phyloP scores from a whole-genome alignment of 2,329 filamentous ascomycete species.

The Ceratocystis huliohia region DNA sequence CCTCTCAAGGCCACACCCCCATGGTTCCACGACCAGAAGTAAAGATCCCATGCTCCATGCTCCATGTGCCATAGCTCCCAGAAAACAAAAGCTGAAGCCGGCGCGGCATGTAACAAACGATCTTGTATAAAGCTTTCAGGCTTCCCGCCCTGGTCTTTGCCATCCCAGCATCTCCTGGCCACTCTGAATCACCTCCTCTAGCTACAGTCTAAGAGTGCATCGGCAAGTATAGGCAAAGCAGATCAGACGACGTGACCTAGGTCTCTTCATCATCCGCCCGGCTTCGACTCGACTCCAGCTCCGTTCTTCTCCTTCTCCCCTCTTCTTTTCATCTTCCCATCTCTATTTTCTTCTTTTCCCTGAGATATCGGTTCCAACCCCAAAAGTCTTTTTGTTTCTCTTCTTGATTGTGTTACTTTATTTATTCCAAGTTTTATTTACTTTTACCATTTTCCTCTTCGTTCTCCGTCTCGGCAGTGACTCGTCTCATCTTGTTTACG shows the following conservation, averaged over 20 bases:
- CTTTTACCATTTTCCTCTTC: background rate
- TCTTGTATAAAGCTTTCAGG: background rate
- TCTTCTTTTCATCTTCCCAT: background rate
- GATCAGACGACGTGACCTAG: background rate
- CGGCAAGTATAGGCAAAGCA: background rate
- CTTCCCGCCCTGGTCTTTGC: background rate
- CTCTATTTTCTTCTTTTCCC: background rate
- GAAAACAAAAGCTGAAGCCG: too few relatives aligned
- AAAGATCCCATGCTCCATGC: background rate
- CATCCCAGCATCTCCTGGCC: background rate
- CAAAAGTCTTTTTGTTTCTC: background rate
- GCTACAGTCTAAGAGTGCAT: constrained; percentile 4
- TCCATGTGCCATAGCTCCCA: too few relatives aligned
- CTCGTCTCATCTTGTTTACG: background rate
- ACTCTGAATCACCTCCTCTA: background rate
- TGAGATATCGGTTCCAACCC: background rate
- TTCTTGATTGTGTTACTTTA: background rate
- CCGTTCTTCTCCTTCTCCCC: background rate
- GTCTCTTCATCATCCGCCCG: background rate
- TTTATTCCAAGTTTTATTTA: background rate
- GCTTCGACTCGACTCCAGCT: background rate
- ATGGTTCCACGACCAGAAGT: background rate
- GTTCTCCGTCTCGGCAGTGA: too few relatives aligned
- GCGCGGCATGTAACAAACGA: too few relatives aligned
- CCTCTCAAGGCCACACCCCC: background rate